Percentiles rank a stretch among this genome's conserved stretches.
Evolutionary conservation across 106 monocot species (phyloP).

Genomic region (Narthecium ossifragum): DNA sequence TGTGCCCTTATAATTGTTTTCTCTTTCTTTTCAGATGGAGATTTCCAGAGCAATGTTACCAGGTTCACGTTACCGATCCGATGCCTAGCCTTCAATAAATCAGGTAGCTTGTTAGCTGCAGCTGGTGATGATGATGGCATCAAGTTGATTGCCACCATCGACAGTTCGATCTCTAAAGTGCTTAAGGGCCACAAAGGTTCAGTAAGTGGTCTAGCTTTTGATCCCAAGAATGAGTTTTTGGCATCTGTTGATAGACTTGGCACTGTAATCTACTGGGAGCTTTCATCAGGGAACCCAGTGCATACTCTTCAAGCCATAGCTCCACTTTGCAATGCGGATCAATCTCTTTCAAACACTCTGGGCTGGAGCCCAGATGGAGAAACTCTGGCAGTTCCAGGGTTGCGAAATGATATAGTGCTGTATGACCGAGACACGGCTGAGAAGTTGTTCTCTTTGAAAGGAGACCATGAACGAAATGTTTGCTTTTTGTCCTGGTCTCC

Average conservation of each 20-base stretch:
- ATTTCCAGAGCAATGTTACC: conserved; percentile 88
- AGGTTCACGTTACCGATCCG: conserved; percentile 91
- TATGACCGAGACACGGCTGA: conserved; percentile 91
- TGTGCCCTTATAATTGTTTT: neutral
- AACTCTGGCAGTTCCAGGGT: conserved; percentile 76
- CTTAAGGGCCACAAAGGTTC: conserved; percentile 86
- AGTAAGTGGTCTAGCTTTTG: conserved; percentile 75
- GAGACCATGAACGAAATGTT: conserved; percentile 71
- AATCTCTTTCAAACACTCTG: conserved; percentile 44
- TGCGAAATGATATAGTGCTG: conserved; percentile 95
- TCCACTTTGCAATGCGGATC: conserved; percentile 57
- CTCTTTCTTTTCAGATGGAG: conserved; percentile 47
- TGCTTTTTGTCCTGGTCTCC: conserved; percentile 93
- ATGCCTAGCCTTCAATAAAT: conserved; percentile 78
- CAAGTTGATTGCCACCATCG: conserved; percentile 90
- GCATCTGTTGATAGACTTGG: conserved; percentile 78
- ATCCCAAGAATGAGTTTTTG: conserved; percentile 82
- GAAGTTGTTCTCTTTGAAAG: conserved; percentile 78
- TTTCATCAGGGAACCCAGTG: conserved; percentile 56
- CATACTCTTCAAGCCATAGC: conserved; percentile 71
- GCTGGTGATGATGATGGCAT: conserved; percentile 98
- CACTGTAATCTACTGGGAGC: conserved; percentile 89
- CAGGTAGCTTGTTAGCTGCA: conserved; percentile 86
- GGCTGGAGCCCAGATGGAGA: conserved; percentile 97
- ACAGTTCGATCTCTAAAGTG: conserved; percentile 79